Evolutionary conservation across 225 moss, liverwort and hornwort genomes (phyloP).

Genomic region (Anthoceros angustus): DNA sequence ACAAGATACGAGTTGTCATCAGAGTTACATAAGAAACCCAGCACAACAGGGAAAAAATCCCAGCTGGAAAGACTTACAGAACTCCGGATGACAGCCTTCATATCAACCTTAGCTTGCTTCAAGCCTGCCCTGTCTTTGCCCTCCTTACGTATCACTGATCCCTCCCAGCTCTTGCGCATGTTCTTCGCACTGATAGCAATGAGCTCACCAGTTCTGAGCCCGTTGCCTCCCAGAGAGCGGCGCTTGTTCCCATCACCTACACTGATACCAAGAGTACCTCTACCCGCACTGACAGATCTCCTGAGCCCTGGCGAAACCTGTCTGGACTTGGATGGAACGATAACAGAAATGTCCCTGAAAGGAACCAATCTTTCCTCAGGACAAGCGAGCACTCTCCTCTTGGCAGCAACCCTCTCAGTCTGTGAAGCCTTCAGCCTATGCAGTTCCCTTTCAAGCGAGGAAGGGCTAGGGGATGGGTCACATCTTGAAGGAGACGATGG

Average conservation of each 20-base stretch:
- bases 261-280: constrained; percentile 19
- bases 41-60: not conserved
- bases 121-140: constrained; percentile 29
- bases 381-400: constrained; percentile 43
- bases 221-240: constrained; percentile 23
- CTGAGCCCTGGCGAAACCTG: constrained; percentile 32
- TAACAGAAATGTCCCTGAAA: constrained; percentile 22
- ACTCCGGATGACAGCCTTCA: constrained; percentile 40
- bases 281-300: constrained; percentile 38
- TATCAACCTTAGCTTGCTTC: constrained; percentile 26
- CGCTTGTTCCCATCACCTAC: constrained; percentile 27
- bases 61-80: constrained; percentile 23
- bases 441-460: constrained; percentile 15
- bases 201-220: constrained; percentile 16
- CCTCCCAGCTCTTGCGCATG: constrained; percentile 55
- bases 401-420: constrained; percentile 15
- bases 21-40: constrained; percentile 2
- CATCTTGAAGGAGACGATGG: constrained; percentile 25
- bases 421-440: constrained; percentile 4
- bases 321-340: constrained; percentile 23
- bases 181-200: constrained; percentile 25
- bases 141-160: constrained; percentile 26
- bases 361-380: constrained; percentile 51
- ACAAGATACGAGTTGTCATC: not conserved
- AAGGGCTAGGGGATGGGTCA: constrained; percentile 8